Conservation (phyloP, 176 grass and related monocot genomes). For the Dendrocalamus sinicus region DNA sequence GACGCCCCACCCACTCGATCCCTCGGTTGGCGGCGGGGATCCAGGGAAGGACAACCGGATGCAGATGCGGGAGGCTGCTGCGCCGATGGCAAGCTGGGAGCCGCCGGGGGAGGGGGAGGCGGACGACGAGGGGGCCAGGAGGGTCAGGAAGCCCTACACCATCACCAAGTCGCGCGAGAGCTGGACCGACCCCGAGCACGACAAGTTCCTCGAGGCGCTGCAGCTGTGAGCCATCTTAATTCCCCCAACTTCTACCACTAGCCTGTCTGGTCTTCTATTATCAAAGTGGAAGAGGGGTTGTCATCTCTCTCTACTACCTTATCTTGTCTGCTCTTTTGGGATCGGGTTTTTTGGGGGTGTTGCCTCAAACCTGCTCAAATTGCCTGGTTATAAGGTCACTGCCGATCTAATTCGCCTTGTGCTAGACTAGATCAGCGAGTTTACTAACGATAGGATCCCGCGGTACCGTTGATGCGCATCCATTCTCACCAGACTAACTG, state of each 20-base stretch:
- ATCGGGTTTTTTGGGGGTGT: background rate
- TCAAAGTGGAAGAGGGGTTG: no score
- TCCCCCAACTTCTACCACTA: accelerated
- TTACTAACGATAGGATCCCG: background rate
- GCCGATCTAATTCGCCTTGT: background rate
- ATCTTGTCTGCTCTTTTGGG: no score
- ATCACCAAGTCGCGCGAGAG: conserved; percentile 55
- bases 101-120: background rate
- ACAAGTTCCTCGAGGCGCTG: conserved; percentile 63
- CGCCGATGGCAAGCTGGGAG: no score
- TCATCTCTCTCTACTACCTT: background rate
- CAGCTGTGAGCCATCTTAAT: conserved; percentile 30
- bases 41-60: background rate
- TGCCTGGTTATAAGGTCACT: background rate
- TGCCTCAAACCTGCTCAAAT: background rate
- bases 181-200: conserved; percentile 65
- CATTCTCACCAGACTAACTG: background rate
- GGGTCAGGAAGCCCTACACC: conserved; percentile 55
- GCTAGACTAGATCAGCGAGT: background rate
- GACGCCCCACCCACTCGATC: conserved; percentile 19
- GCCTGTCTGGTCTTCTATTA: background rate
- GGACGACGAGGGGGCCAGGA: background rate
- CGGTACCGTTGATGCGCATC: background rate
- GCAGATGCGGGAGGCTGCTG: background rate
- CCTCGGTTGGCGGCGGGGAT: background rate